A percentile compares a stretch with the other conserved stretches of the same genome.
These are phyloP conservation scores for Thraustochytrium sp. DNA, from an alignment of 352 stramenopile species.

Conservation along the genomic window DNA sequence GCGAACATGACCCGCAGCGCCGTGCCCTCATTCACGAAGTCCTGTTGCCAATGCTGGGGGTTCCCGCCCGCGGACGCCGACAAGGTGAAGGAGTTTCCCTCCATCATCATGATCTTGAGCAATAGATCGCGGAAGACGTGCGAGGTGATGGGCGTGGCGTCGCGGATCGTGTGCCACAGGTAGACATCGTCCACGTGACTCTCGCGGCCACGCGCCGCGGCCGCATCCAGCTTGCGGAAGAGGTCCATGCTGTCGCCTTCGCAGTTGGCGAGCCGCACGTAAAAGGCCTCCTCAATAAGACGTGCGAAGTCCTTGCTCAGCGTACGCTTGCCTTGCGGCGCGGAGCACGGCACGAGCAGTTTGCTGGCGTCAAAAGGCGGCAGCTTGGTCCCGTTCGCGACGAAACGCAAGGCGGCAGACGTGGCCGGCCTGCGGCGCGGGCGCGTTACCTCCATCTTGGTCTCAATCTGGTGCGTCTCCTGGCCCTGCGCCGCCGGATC, in stretches of 20 bases:
- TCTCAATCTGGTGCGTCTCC: background rate
- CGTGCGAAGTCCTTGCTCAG: background rate
- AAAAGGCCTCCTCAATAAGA: background rate
- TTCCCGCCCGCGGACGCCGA: background rate
- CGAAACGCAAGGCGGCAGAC: background rate
- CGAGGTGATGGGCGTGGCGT: background rate
- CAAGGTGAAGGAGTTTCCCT: constrained; percentile 1
- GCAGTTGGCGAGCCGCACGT: too few relatives aligned
- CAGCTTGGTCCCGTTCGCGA: background rate
- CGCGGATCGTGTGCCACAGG: background rate
- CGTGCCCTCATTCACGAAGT: background rate
- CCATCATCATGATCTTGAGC: constrained; percentile 36
- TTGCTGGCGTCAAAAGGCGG: background rate
- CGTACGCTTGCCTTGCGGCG: background rate
- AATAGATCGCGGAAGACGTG: constrained; percentile 12
- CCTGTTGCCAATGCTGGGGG: background rate
- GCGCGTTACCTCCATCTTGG: background rate
- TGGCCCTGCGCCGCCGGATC: background rate
- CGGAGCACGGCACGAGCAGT: background rate
- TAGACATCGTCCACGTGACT: background rate
- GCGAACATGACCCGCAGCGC: constrained; percentile 8
- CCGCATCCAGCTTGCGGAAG: background rate
- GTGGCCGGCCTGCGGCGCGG: background rate
- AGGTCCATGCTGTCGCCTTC: background rate
- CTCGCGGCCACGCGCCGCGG: background rate